Evolutionary conservation across 2,329 filamentous ascomycete genomes (phyloP).

Genomic region (Zarea fungicola): DNA sequence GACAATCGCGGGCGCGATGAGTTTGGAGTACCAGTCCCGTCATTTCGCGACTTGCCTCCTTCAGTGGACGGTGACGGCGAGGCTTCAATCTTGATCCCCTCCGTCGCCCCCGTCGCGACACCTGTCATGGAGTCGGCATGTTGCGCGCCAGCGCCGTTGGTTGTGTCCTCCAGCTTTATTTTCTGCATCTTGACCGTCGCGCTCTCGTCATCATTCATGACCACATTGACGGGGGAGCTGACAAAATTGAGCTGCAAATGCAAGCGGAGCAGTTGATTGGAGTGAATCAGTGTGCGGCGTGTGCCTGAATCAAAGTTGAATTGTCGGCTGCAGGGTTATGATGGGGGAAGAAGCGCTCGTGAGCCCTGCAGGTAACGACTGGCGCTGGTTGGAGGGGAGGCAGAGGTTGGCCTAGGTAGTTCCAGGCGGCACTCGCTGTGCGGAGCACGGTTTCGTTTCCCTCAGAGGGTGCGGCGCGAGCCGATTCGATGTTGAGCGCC

Average conservation of each 20-base stretch:
- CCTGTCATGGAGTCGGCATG: background rate
- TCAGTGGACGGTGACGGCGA: slow-evolving; percentile 20
- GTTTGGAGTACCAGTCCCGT: slow-evolving; percentile 40
- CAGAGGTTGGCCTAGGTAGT: slow-evolving; percentile 11
- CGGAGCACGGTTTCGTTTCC: slow-evolving; percentile 3
- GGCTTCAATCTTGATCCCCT: slow-evolving; percentile 5
- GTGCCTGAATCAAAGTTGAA: background rate
- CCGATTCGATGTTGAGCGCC: no score
- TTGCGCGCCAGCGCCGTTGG: slow-evolving; percentile 18
- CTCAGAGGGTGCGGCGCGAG: background rate
- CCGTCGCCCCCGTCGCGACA: background rate
- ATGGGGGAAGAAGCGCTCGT: background rate
- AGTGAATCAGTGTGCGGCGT: background rate
- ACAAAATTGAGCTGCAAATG: background rate
- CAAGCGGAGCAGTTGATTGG: background rate
- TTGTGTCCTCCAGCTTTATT: slow-evolving; percentile 29
- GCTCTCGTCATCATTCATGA: slow-evolving; percentile 22
- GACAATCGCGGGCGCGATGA: slow-evolving; percentile 62
- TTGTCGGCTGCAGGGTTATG: background rate
- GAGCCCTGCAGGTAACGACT: slow-evolving; percentile 2
- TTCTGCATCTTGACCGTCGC: slow-evolving; percentile 24
- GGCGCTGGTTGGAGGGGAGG: slow-evolving; percentile 5
- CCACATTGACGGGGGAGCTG: slow-evolving; percentile 5
- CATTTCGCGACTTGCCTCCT: slow-evolving; percentile 41
- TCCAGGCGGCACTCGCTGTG: slow-evolving; percentile 9